These are phyloP conservation scores for Monosporascus ibericus DNA, from an alignment of 2,329 filamentous ascomycete genomes.

Conservation along the genomic window DNA sequence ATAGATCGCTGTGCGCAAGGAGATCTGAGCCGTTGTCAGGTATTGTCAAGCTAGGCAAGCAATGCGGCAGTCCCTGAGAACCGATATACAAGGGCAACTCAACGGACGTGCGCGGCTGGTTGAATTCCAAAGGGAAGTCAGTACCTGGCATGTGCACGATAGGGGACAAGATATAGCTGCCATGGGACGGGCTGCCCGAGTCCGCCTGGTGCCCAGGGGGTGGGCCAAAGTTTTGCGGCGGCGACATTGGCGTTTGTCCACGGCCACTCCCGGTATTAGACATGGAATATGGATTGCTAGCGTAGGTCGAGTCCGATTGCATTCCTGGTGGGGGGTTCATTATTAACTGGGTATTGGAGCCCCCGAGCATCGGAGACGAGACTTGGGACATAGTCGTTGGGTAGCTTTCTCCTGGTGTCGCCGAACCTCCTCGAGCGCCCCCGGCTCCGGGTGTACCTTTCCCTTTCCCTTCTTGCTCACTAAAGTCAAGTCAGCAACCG, in stretches of 20 bases:
- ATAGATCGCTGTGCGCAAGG: slow-evolving; percentile 28
- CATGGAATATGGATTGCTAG: slow-evolving; percentile 13
- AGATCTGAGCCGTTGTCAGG: slow-evolving; percentile 27
- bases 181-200: slow-evolving; percentile 7
- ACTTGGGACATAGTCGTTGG: slow-evolving; percentile 5
- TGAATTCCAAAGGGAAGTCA: slow-evolving; percentile 15
- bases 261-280: slow-evolving; percentile 12
- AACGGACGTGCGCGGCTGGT: slow-evolving; percentile 23
- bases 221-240: slow-evolving; percentile 10
- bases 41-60: slow-evolving; percentile 24
- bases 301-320: slow-evolving; percentile 15
- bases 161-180: slow-evolving; percentile 16
- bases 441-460: slow-evolving; percentile 15
- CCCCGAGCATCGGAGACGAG: slow-evolving; percentile 8
- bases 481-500: slow-evolving; percentile 17
- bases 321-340: slow-evolving; percentile 17
- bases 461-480: slow-evolving; percentile 40
- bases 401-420: slow-evolving; percentile 15
- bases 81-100: slow-evolving; percentile 19
- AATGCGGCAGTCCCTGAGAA: slow-evolving; percentile 17
- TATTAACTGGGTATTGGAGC: slow-evolving; percentile 5
- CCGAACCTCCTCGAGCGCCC: slow-evolving; percentile 22
- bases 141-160: slow-evolving; percentile 17
- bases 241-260: slow-evolving; percentile 20
- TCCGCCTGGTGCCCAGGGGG: slow-evolving; percentile 10